phyloP scores from a whole-genome alignment of 495 filamentous ascomycete genomes.

The Xylaria nigripes region DNA sequence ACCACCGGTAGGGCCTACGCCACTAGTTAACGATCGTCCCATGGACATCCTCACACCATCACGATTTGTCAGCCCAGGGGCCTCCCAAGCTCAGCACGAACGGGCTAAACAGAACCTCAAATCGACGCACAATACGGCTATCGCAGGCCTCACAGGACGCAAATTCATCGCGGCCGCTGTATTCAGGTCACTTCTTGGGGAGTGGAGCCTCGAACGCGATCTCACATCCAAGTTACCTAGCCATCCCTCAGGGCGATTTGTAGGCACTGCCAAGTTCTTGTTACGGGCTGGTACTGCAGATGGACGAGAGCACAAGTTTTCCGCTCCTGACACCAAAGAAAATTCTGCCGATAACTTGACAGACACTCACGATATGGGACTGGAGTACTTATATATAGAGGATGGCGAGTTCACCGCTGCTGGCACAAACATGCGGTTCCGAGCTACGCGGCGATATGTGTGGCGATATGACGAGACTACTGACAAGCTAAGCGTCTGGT shows the following conservation, averaged over 20 bases:
- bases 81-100: slow-evolving; percentile 8
- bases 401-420: slow-evolving; percentile 49
- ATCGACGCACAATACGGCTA: slow-evolving; percentile 26
- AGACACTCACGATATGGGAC: slow-evolving; percentile 11
- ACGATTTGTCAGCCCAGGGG: slow-evolving; percentile 27
- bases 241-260: slow-evolving; percentile 52
- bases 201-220: slow-evolving; percentile 53
- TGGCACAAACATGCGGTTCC: slow-evolving; percentile 36
- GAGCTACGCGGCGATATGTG: slow-evolving; percentile 43
- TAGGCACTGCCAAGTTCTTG: slow-evolving; percentile 54
- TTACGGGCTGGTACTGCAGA: slow-evolving; percentile 46
- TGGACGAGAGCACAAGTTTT: slow-evolving; percentile 28
- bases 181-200: slow-evolving; percentile 66
- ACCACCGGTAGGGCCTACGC: slow-evolving; percentile 17
- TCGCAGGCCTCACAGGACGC: slow-evolving; percentile 28
- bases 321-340: slow-evolving; percentile 33
- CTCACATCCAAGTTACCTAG: slow-evolving; percentile 37
- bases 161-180: slow-evolving; percentile 52
- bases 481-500: slow-evolving; percentile 59
- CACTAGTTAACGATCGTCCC: slow-evolving; percentile 27
- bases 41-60: slow-evolving; percentile 42
- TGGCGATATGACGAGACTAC: slow-evolving; percentile 50
- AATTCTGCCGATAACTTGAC: slow-evolving; percentile 34
- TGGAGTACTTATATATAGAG: slow-evolving; percentile 62
- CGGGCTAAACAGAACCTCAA: slow-evolving; percentile 24